Evolutionary conservation across 1,139 yeast species (phyloP), one percentile per base, ranked within the genome.

Genomic region (Hyphopichia burtonii): DNA sequence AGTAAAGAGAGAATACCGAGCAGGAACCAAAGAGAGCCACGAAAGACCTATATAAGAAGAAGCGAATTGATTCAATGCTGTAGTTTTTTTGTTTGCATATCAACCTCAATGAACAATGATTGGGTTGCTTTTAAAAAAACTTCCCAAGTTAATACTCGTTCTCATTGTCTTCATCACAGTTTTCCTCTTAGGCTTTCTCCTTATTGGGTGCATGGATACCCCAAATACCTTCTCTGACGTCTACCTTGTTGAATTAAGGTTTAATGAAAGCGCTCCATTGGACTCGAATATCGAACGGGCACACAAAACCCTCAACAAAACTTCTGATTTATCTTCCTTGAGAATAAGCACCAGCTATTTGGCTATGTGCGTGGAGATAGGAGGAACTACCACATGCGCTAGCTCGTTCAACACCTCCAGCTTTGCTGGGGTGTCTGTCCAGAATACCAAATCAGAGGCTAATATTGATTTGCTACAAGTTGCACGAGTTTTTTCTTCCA

Each of bases 131-230:
- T 11, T 34, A 4, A 38, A 28, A 19, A 33, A 34, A 14, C 23
- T 28, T 20, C 37, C 37, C 3, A 38, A 38, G 20, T 11, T 56
- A 10, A 41, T 59, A 11, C 39, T 55, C 7, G 48, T 58, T 5
- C 16, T 60, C 3, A 45, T 67, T 2, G 55, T 74, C 18, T 60
- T 76, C 48, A 66, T 76, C 19, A 50, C 74, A 2, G 55, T 66
- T 0, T 68, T 71, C 38, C 53, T 76, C 5, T 53, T 79, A n/a
- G 68, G 77, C 4, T 81, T 79, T 52, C 62, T 82, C 10, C 56
- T 81, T 15, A 56, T 78, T 11, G 82, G 86, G 1, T 78, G 86
- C 45, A 66, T 77, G 16, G 63, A 63, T 15, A 43, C 65, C 1
- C 45, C 67, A 0, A 34, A 61, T 0, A 64, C 76, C 1, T 82